phyloP scores from a whole-genome alignment of 768 basidiomycete species.

The Sarcodon aspratus region DNA sequence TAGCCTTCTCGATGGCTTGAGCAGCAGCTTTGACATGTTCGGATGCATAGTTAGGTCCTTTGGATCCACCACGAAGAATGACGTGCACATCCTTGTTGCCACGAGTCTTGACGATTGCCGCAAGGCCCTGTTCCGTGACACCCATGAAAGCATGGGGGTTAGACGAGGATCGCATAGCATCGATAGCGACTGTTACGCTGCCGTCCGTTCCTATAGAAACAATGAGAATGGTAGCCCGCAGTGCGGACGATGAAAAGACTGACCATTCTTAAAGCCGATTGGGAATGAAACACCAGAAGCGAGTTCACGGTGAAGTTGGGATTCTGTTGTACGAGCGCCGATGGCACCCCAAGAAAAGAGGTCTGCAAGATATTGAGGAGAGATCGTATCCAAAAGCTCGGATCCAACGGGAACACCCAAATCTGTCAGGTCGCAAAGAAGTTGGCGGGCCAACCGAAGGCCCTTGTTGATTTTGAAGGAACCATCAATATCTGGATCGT shows the following conservation, averaged over 20 bases:
- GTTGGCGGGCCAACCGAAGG: constrained; percentile 73
- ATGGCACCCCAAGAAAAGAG: constrained; percentile 92
- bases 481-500: constrained; percentile 92
- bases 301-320: constrained; percentile 93
- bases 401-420: constrained; percentile 89
- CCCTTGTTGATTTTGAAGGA: constrained; percentile 98
- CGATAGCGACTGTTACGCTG: constrained; percentile 78
- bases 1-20: constrained; percentile 53
- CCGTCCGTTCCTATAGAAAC: constrained; percentile 63
- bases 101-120: constrained; percentile 86
- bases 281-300: constrained; percentile 96
- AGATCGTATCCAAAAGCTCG: constrained; percentile 81
- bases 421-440: constrained; percentile 85
- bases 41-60: constrained; percentile 79
- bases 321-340: constrained; percentile 95
- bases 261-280: constrained; percentile 96
- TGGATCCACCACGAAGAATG: constrained; percentile 88
- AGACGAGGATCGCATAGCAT: constrained; percentile 88
- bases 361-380: constrained; percentile 78
- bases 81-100: constrained; percentile 76
- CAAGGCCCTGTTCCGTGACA: constrained; percentile 77
- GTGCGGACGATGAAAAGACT: constrained; percentile 2
- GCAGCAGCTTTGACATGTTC: constrained; percentile 61
- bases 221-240: constrained; percentile 2
- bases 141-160: constrained; percentile 97